Percentiles rank a stretch among this genome's conserved stretches.
Conservation (phyloP, 179 eudicot species). For the Monotropa hypopitys region DNA sequence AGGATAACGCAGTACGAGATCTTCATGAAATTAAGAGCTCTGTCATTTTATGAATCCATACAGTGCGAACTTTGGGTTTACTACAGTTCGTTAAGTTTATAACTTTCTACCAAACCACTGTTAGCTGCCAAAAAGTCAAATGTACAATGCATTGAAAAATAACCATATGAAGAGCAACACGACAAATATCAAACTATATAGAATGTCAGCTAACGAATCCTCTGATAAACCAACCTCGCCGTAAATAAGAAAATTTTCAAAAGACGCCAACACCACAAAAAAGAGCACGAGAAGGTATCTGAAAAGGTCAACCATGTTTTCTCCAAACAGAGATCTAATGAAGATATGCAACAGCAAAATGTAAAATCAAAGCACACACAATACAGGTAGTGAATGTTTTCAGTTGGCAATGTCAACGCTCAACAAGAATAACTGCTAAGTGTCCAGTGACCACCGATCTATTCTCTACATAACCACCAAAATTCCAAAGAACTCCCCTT, state of each 20-base stretch:
- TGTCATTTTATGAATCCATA: neutral
- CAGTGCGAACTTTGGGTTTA: neutral
- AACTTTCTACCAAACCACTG: neutral
- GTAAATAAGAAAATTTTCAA: neutral
- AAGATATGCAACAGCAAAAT: neutral
- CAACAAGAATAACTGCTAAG: neutral
- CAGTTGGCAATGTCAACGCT: neutral
- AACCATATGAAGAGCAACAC: neutral
- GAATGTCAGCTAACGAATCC: neutral
- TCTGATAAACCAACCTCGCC: neutral
- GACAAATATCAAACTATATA: neutral
- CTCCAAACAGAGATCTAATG: neutral
- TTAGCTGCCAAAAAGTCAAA: neutral
- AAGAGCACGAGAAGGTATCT: neutral
- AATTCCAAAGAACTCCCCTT: neutral
- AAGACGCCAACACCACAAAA: neutral
- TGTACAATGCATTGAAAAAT: neutral
- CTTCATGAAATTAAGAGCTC: neutral
- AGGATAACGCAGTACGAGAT: neutral
- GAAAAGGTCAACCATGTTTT: neutral
- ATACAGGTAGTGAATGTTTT: neutral
- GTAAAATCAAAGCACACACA: neutral
- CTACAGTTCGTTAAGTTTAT: neutral
- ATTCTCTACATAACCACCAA: neutral
- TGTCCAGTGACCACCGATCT: neutral